These are phyloP conservation scores for Phytopythium ostracodes DNA, from an alignment of 352 stramenopile genomes.

Conservation along the genomic window DNA sequence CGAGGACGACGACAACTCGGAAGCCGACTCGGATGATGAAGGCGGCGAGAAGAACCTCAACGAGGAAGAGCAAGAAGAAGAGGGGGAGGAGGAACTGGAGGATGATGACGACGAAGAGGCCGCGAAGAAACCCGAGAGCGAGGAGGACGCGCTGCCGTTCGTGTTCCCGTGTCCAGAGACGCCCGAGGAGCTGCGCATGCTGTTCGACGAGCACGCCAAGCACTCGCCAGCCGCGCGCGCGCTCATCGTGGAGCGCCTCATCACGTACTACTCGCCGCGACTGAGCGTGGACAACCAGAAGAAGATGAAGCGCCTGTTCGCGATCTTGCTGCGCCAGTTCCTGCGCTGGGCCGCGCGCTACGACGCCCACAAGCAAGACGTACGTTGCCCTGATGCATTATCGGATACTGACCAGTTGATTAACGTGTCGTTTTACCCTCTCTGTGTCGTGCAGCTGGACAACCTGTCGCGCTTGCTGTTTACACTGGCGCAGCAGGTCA, in stretches of 20 bases:
- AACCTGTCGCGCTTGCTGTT: conserved; percentile 83
- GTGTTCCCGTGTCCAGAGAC: conserved; percentile 93
- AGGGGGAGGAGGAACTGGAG: conserved; percentile 64
- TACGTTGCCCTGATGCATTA: conserved; percentile 18
- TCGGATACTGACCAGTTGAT: not conserved
- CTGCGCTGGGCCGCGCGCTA: conserved; percentile 86
- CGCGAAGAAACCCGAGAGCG: conserved; percentile 46
- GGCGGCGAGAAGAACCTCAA: conserved; percentile 45
- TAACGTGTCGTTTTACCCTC: not conserved
- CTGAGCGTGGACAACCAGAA: conserved; percentile 93
- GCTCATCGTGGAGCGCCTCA: conserved; percentile 91
- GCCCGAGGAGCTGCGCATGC: conserved; percentile 82
- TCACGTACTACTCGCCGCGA: conserved; percentile 92
- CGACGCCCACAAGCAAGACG: conserved; percentile 56
- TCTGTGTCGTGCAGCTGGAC: conserved; percentile 64
- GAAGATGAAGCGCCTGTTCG: conserved; percentile 96
- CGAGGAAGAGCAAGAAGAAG: conserved; percentile 33
- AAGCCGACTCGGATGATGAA: conserved; percentile 37
- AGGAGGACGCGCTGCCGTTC: conserved; percentile 89
- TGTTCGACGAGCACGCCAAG: conserved; percentile 89
- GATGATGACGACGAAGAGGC: conserved; percentile 72
- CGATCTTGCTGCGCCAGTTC: conserved; percentile 93
- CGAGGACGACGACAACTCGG: conserved; percentile 51
- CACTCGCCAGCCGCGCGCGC: conserved; percentile 65
- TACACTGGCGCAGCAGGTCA: conserved; percentile 88